These are phyloP conservation scores for Chimonanthus praecox DNA, from an alignment of 164 flowering plant genomes.

Conservation along the genomic window DNA sequence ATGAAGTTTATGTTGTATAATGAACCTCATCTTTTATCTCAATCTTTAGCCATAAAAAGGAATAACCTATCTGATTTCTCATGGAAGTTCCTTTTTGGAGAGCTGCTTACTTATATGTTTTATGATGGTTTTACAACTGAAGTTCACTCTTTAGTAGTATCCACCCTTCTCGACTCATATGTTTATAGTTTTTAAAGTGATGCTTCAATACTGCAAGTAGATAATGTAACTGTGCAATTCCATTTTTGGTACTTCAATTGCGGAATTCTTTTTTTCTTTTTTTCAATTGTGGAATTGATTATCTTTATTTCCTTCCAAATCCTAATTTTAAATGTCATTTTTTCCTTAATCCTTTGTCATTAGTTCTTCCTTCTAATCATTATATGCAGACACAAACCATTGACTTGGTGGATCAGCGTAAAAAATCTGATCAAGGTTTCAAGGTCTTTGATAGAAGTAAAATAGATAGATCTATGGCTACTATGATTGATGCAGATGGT, in stretches of 20 bases:
- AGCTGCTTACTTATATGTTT: not conserved
- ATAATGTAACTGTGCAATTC: too few relatives aligned
- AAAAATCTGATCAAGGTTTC: slow-evolving; percentile 27
- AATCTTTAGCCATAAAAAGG: too few relatives aligned
- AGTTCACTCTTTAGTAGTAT: not conserved
- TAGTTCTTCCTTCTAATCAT: not conserved
- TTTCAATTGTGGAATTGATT: not conserved
- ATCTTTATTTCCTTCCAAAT: not conserved
- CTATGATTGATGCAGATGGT: slow-evolving; percentile 75
- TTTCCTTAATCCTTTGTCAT: not conserved
- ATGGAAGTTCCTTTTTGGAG: not conserved
- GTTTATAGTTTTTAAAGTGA: not conserved
- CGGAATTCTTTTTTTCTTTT: too few relatives aligned
- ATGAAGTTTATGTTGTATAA: too few relatives aligned
- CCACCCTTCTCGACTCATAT: not conserved
- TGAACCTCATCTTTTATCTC: too few relatives aligned
- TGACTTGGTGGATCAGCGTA: slow-evolving; percentile 53
- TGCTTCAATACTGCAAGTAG: not conserved
- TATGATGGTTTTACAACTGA: not conserved
- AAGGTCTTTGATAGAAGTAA: slow-evolving; percentile 56
- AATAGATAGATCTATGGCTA: slow-evolving; percentile 28
- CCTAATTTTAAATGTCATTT: not conserved
- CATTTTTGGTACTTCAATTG: too few relatives aligned
- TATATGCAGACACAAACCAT: slow-evolving; percentile 68
- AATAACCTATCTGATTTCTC: too few relatives aligned